A percentile compares a stretch with the other conserved stretches of the same genome.
Conservation (phyloP, 805 yeast genomes). For the Hanseniaspora vineae region DNA sequence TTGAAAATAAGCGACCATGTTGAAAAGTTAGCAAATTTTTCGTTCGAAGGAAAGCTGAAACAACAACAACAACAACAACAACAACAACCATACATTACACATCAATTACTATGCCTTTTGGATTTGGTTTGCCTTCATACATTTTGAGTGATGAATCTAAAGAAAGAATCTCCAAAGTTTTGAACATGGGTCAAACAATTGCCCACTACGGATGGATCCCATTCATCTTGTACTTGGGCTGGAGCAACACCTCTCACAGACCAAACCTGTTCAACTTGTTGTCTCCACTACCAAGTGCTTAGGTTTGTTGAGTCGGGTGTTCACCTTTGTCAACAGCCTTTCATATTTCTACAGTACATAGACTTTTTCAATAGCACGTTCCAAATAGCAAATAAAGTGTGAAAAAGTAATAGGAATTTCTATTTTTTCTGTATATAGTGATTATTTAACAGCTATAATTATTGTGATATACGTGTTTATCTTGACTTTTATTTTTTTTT, state of each 20-base stretch:
- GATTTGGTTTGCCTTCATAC: slow-evolving; percentile 22
- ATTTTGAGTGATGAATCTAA: slow-evolving; percentile 29
- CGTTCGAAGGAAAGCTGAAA: not conserved
- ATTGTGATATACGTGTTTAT: not conserved
- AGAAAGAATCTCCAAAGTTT: slow-evolving; percentile 78
- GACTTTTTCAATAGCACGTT: no score
- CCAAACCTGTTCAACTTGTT: slow-evolving; percentile 54
- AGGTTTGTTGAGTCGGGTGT: not conserved
- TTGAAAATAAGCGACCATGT: no score
- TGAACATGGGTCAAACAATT: slow-evolving; percentile 72
- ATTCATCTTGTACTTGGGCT: slow-evolving; percentile 81
- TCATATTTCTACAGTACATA: no score
- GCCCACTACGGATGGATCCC: slow-evolving; percentile 98
- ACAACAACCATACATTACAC: not conserved
- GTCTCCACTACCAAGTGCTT: slow-evolving; percentile 26
- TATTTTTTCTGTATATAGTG: not conserved
- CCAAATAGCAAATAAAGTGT: no score
- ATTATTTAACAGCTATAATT: not conserved
- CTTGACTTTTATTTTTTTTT: no score
- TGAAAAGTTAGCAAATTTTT: no score
- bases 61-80: not conserved
- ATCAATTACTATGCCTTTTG: slow-evolving; percentile 10
- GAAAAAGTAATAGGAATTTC: not conserved
- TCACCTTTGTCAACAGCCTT: no score
- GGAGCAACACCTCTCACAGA: slow-evolving; percentile 69